Evolutionary conservation across 2,329 filamentous ascomycete species (phyloP).

Genomic region (Cadophora sp.): DNA sequence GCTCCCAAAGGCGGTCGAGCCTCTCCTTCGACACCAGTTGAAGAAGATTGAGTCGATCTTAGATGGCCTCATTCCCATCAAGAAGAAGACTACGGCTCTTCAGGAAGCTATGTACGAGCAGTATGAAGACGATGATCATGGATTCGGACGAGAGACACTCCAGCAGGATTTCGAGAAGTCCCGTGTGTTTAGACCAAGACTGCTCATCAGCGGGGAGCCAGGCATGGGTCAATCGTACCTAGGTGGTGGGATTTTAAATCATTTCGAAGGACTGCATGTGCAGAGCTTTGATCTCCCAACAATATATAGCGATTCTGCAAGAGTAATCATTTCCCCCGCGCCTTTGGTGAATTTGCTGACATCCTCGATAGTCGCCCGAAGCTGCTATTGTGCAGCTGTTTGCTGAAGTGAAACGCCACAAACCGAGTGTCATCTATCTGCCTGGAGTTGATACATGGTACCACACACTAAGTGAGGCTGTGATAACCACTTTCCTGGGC

Average conservation of each 20-base stretch:
- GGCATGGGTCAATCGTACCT: constrained; percentile 97
- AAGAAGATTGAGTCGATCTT: constrained; percentile 71
- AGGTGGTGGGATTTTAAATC: constrained; percentile 82
- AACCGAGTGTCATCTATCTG: constrained; percentile 94
- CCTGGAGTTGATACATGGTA: constrained; percentile 92
- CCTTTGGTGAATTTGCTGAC: constrained; percentile 23
- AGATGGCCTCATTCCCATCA: constrained; percentile 80
- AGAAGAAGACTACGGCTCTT: constrained; percentile 85
- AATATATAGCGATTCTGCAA: constrained; percentile 80
- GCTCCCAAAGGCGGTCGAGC: constrained; percentile 79
- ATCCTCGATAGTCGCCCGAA: constrained; percentile 54
- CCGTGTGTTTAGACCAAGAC: constrained; percentile 84
- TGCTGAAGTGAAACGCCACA: constrained; percentile 90
- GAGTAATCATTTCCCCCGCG: constrained; percentile 57
- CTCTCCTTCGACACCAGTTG: constrained; percentile 78
- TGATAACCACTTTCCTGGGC: constrained; percentile 81
- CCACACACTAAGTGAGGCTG: constrained; percentile 60
- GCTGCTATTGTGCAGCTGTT: constrained; percentile 91
- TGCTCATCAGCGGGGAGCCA: constrained; percentile 79
- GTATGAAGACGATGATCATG: constrained; percentile 80
- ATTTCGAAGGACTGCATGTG: constrained; percentile 92
- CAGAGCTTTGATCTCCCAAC: constrained; percentile 93
- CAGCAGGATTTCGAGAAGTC: constrained; percentile 83
- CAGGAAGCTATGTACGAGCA: constrained; percentile 94
- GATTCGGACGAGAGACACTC: constrained; percentile 82